Percentiles rank a stretch among this genome's conserved stretches.
Evolutionary conservation across 1,284 basidiomycete genomes (phyloP).

Genomic region (Pterula multifida): DNA sequence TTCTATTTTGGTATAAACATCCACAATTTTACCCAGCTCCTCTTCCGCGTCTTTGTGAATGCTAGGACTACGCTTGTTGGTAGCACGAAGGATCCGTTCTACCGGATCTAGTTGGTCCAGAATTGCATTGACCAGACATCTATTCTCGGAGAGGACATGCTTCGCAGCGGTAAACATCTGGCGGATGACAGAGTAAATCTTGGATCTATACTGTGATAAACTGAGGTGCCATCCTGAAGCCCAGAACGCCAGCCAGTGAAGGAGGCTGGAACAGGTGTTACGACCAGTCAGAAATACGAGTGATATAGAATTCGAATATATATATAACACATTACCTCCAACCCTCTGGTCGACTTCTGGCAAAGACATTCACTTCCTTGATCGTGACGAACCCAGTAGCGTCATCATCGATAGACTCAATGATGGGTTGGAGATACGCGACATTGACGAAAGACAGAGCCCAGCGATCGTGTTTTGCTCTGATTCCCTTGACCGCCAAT

Average conservation of each 20-base stretch:
- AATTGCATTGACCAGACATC: conserved; percentile 19
- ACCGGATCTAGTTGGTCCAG: conserved; percentile 20
- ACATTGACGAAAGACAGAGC: conserved; percentile 31
- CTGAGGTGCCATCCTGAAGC: conserved; percentile 25
- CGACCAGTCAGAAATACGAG: conserved; percentile 3
- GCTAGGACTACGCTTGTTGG: conserved; percentile 11
- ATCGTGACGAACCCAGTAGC: conserved; percentile 34
- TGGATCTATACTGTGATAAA: conserved; percentile 16
- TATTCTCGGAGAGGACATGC: conserved; percentile 18
- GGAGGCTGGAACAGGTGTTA: conserved; percentile 18
- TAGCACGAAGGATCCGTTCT: conserved; percentile 24
- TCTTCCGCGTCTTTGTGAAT: conserved; percentile 13
- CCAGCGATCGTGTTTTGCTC: conserved; percentile 19
- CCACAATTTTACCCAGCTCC: conserved; percentile 7
- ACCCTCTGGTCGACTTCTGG: conserved; percentile 16
- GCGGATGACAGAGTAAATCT: conserved; percentile 17
- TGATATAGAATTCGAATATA: no score
- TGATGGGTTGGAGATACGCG: conserved; percentile 28
- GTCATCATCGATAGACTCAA: conserved; percentile 39
- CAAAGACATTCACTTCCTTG: conserved; percentile 33
- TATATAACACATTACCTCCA: conserved; percentile 22
- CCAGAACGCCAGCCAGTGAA: conserved; percentile 35
- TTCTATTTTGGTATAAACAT: conserved; percentile 12
- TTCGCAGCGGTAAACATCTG: conserved; percentile 17
- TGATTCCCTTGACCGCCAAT: conserved; percentile 12